Base-by-base conservation (phyloP, 2,329 filamentous ascomycete species). In the Nigrospora oryzae region DNA sequence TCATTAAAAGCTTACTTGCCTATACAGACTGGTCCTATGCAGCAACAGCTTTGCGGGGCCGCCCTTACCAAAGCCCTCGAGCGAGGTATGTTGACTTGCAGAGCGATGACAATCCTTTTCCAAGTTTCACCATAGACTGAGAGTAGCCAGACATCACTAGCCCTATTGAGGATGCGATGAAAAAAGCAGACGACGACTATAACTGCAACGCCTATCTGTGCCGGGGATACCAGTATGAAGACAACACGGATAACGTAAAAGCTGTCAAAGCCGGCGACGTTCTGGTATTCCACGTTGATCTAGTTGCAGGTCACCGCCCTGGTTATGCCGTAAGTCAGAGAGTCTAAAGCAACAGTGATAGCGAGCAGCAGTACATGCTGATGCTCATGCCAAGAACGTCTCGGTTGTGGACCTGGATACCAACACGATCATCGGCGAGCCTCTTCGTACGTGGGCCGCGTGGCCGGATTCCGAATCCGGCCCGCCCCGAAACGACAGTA, bases 351-450 rank as follows among this genome's bases (percentile, higher is more conserved):
- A 7, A 28, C 5, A 28, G 23, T 7, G 7, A 2, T 10, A 10
- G 23, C 23, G 2, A 28, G 23, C 23, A 28, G 23, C 23, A 28
- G 15, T 11, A 8, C 52, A 51, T 19, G 56, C 60, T 45, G 47
- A 11, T 28, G 8, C 3, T 11, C 17, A 16, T 13, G 17, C 48
- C 7, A 52, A 66, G 53, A 77, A 77, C 55, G 66, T 77, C 45
- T 71, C 68, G 33, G 66, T 76, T 40, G 62, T 78, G 45, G 63
- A 71, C 51, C 63, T 66, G 15, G 60, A 61, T 15, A 63, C 65
- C 37, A 69, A 78, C 59, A 64, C 56, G 11, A 57, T 75, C 45
- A 66, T 81, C 33, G 75, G 72, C 15, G 49, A 61, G 43, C 65
- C 69, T n/a, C 61, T 77, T 41, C 70, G 64, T 44, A 61, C 56